These are phyloP conservation scores for Tephrocybe sp. DNA, from an alignment of 768 basidiomycete genomes.

Conservation along the genomic window DNA sequence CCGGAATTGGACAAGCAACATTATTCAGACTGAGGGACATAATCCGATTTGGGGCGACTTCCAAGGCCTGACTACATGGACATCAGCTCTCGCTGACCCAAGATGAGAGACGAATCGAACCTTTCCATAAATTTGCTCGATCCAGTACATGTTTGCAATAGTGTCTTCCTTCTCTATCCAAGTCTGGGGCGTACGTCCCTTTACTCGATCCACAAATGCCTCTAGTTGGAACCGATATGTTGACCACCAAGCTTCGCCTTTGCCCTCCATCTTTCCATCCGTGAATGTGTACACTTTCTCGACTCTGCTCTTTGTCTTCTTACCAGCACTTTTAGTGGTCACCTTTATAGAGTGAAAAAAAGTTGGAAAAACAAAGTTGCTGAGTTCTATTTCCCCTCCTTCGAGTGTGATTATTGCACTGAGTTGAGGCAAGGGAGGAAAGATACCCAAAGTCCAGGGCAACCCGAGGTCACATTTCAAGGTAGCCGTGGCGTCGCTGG, in stretches of 20 bases:
- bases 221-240: slow-evolving; percentile 59
- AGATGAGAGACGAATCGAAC: slow-evolving; percentile 22
- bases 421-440: slow-evolving; percentile 36
- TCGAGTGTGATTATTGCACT: slow-evolving; percentile 39
- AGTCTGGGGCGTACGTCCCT: slow-evolving; percentile 46
- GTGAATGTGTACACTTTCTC: slow-evolving; percentile 44
- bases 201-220: slow-evolving; percentile 58
- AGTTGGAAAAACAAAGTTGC: slow-evolving; percentile 43
- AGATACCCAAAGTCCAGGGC: slow-evolving; percentile 27
- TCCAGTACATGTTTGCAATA: slow-evolving; percentile 51
- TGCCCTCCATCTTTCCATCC: slow-evolving; percentile 35
- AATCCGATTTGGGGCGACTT: slow-evolving; percentile 24
- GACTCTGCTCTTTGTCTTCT: slow-evolving; percentile 25
- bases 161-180: slow-evolving; percentile 58
- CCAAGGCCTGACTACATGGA: slow-evolving; percentile 20
- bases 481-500: slow-evolving; percentile 30
- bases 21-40: slow-evolving; percentile 6
- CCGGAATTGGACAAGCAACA: background rate
- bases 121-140: slow-evolving; percentile 57
- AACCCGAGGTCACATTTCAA: slow-evolving; percentile 31
- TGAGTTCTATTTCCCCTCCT: slow-evolving; percentile 36
- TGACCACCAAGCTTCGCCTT: slow-evolving; percentile 59
- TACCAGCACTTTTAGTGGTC: slow-evolving; percentile 21
- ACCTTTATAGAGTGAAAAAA: slow-evolving; percentile 48
- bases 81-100: background rate